Evolutionary conservation across 2,329 filamentous ascomycete species (phyloP), one percentile per base, ranked within the genome.

Genomic region (Tolypocladium pustulatum): DNA sequence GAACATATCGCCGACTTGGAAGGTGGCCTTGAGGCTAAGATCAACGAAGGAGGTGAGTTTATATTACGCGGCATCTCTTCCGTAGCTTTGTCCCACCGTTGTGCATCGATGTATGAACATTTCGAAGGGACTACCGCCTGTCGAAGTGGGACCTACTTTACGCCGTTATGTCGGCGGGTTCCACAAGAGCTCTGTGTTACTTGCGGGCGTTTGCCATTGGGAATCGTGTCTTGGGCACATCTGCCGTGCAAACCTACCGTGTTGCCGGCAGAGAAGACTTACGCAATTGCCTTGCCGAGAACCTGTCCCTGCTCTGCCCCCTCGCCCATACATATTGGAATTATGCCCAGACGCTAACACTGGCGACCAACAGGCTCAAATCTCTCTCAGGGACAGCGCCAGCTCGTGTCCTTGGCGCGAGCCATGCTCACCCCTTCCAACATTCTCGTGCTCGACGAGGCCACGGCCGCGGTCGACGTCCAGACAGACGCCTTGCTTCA

Each of bases 381-480:
- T 72, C 82, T 99, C 59, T 97, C 91, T 59, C 89, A 95, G 71
- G 94, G 94, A 55, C 95, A 99, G 74, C 86, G 93, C 57, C 94
- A 99, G 75, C 85, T 99, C 60, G 83, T 99, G 57, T 97, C 92
- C 22, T 82, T 99, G 53, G 94, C 95, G 46, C 90, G 94, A 55
- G 95, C 95, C 34, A 84, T 99, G 72, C 82, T 99, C 54, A 95
- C 93, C 7, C 94, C 94, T 17, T 96, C 90, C 74, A 97, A 97
- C 74, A 97, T 99, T 67, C 82, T 99, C 61, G 92, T 99, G 2
- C 82, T 99, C 34, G 94, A 99, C 71, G 94, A 99, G 81, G 94
- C 95, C 60, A 99, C 94, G 36, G 91, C 91, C 65, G 84, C 80
- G 30, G 83, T 87, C 13, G 84, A 88, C 68, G 78, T 88, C 49